Percentiles rank a stretch among this genome's conserved stretches.
Conservation (phyloP, 768 basidiomycete genomes). For the Suillus paluster region DNA sequence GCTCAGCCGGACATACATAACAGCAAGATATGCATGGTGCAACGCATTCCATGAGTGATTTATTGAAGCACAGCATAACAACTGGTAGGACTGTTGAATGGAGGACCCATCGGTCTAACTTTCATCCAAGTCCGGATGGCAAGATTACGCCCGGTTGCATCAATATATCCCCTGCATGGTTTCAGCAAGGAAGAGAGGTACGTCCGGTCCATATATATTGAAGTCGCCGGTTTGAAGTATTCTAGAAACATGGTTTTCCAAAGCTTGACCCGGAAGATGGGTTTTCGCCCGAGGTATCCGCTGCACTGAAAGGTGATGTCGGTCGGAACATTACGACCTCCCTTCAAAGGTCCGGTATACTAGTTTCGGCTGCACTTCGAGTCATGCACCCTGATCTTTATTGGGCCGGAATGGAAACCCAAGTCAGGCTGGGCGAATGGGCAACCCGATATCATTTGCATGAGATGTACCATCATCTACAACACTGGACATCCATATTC, state of each 20-base stretch:
- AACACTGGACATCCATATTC: neutral
- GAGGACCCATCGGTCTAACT: neutral
- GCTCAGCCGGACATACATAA: neutral
- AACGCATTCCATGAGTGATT: neutral
- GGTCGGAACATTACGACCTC: neutral
- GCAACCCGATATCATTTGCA: neutral
- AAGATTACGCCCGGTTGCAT: neutral
- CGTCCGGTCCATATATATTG: neutral
- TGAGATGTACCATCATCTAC: neutral
- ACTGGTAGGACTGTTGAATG: neutral
- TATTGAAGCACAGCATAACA: neutral
- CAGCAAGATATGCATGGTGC: neutral
- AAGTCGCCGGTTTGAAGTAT: neutral
- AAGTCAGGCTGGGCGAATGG: neutral
- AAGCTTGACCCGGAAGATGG: neutral
- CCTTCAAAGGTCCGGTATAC: neutral
- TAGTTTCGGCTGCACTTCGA: neutral
- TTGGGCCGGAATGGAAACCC: neutral
- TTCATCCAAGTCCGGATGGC: neutral
- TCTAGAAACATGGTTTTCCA: neutral
- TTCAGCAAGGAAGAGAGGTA: slow-evolving; percentile 6
- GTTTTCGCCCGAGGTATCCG: neutral
- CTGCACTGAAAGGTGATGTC: neutral
- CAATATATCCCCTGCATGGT: slow-evolving; percentile 3
- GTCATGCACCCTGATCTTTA: slow-evolving; percentile 1